phyloP scores from a whole-genome alignment of 495 filamentous ascomycete species.

The Tuber umbilicatum region DNA sequence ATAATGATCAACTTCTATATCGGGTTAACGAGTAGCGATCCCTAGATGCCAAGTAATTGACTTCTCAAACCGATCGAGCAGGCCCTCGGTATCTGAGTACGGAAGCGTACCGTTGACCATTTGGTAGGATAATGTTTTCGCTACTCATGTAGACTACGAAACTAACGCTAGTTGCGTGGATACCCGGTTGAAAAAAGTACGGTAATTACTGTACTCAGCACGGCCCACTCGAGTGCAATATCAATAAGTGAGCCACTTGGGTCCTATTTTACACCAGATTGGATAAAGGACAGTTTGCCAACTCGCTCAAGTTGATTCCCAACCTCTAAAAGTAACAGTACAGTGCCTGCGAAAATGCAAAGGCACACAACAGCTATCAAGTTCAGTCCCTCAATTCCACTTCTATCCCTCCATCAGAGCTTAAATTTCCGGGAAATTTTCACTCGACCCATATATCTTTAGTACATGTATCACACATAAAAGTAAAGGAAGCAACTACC shows the following conservation, averaged over 20 bases:
- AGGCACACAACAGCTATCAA: neutral
- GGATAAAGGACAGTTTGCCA: neutral
- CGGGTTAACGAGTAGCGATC: neutral
- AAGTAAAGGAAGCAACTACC: too few relatives aligned
- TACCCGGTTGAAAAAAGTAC: neutral
- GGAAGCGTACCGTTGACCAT: neutral
- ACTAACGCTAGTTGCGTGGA: neutral
- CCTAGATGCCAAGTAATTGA: neutral
- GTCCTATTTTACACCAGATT: neutral
- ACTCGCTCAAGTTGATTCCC: neutral
- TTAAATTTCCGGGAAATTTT: neutral
- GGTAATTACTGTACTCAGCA: neutral
- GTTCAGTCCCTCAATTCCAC: neutral
- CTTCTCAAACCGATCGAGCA: neutral
- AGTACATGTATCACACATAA: neutral
- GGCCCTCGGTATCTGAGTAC: neutral
- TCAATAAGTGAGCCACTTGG: neutral
- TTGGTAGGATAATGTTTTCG: neutral
- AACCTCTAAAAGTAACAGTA: neutral
- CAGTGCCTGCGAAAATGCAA: neutral
- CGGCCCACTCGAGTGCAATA: neutral
- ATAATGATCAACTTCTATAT: neutral
- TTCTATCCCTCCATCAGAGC: neutral
- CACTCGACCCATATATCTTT: neutral
- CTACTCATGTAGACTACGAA: neutral